Conservation (phyloP, 2,329 filamentous ascomycete genomes). For the Xylaria arbuscula region DNA sequence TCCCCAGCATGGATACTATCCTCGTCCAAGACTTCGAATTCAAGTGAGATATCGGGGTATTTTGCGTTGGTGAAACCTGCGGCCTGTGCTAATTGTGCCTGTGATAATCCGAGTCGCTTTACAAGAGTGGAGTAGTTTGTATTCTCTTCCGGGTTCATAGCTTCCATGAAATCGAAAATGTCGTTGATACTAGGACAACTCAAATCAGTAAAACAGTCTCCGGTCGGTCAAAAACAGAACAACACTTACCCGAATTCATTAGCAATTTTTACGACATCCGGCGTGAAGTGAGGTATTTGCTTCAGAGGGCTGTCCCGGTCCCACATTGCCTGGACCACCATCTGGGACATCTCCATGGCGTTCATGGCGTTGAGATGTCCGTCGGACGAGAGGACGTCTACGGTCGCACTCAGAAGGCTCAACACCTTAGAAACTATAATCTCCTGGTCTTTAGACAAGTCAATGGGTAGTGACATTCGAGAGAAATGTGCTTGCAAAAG, state of each 20-base stretch:
- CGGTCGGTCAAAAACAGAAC: not conserved
- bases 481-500: constrained; percentile 97
- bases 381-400: constrained; percentile 95
- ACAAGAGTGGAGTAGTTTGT: constrained; percentile 81
- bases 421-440: constrained; percentile 85
- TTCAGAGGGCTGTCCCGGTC: constrained; percentile 96
- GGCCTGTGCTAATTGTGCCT: constrained; percentile 86
- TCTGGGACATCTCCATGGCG: constrained; percentile 99
- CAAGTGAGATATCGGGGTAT: constrained; percentile 93
- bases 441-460: constrained; percentile 96
- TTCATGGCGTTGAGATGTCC: constrained; percentile 97
- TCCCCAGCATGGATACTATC: constrained; percentile 83
- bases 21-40: constrained; percentile 85
- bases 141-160: constrained; percentile 97
- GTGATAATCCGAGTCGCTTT: constrained; percentile 80
- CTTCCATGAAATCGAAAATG: constrained; percentile 97
- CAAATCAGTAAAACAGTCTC: constrained; percentile 40
- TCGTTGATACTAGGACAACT: constrained; percentile 77
- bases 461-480: constrained; percentile 93
- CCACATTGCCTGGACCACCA: constrained; percentile 99
- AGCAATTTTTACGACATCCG: constrained; percentile 83
- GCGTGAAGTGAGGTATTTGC: constrained; percentile 94
- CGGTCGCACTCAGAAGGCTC: constrained; percentile 87
- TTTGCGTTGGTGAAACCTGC: constrained; percentile 95
- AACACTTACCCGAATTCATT: constrained; percentile 77